Percentiles rank a stretch among this genome's conserved stretches.
Evolutionary conservation across 352 stramenopile genomes (phyloP).

Genomic region (Salisapilia sapeloensis): DNA sequence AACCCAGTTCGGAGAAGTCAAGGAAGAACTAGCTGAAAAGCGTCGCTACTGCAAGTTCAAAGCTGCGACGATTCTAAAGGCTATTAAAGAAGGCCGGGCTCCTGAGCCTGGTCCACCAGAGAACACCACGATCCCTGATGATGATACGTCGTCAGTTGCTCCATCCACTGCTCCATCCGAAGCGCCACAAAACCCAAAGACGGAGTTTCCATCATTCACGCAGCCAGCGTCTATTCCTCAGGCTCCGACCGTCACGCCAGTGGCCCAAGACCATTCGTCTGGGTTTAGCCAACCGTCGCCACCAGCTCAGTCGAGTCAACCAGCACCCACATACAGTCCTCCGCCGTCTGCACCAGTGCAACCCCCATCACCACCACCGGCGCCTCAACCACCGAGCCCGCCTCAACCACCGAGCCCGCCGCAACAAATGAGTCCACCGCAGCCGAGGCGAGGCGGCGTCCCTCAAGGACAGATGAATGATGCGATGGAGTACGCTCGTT

Average conservation of each 20-base stretch:
- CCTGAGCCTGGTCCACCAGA: slow-evolving; percentile 66
- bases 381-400: slow-evolving; percentile 4
- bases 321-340: slow-evolving; percentile 2
- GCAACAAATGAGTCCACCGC: slow-evolving; percentile 4
- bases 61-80: slow-evolving; percentile 90
- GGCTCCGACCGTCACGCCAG: slow-evolving; percentile 1
- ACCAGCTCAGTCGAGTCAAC: slow-evolving; percentile 3
- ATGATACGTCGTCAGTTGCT: slow-evolving; percentile 4
- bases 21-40: slow-evolving; percentile 76
- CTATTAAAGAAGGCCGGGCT: slow-evolving; percentile 84
- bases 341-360: slow-evolving; percentile 1
- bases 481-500: slow-evolving; percentile 70
- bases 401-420: slow-evolving; percentile 1
- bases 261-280: slow-evolving; percentile 1
- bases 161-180: slow-evolving; percentile 2
- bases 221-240: slow-evolving; percentile 7
- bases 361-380: slow-evolving; percentile 1
- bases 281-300: too few species aligned
- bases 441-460: slow-evolving; percentile 14
- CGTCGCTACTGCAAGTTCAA: slow-evolving; percentile 93
- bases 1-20: slow-evolving; percentile 85
- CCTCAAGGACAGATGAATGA: slow-evolving; percentile 68
- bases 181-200: slow-evolving; percentile 1
- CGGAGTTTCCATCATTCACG: slow-evolving; percentile 3
- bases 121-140: too few species aligned